These are phyloP conservation scores for Phoenix dactylifera DNA, from an alignment of 176 grass and related monocot genomes.

Conservation along the genomic window DNA sequence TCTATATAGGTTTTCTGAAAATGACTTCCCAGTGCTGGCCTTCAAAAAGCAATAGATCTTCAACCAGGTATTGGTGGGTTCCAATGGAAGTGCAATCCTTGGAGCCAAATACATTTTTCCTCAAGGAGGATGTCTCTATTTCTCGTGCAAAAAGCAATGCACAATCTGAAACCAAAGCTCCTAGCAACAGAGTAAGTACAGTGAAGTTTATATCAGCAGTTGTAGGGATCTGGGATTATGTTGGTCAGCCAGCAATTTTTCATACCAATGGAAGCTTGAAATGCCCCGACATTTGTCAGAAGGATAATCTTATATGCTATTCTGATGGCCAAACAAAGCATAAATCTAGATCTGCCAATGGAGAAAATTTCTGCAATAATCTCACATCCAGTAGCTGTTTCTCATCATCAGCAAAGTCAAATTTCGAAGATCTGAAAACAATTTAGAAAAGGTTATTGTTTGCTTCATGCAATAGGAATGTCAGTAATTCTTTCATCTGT, in stretches of 20 bases:
- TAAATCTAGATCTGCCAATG: slow-evolving; percentile 1
- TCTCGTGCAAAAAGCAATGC: slow-evolving; percentile 21
- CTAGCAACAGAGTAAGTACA: slow-evolving; percentile 42
- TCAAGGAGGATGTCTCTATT: slow-evolving; percentile 18
- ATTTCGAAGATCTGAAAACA: slow-evolving; percentile 45
- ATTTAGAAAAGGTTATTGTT: slow-evolving; percentile 43
- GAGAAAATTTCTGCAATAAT: slow-evolving; percentile 17
- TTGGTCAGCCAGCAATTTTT: slow-evolving; percentile 38
- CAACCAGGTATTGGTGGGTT: too few relatives aligned
- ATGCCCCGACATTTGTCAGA: slow-evolving; percentile 20
- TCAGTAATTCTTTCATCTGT: slow-evolving; percentile 28
- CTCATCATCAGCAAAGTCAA: slow-evolving; percentile 16
- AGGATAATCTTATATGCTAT: slow-evolving; percentile 27
- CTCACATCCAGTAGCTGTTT: slow-evolving; percentile 15
- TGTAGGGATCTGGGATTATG: slow-evolving; percentile 56
- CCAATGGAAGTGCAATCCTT: too few relatives aligned
- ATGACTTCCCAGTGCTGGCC: too few relatives aligned
- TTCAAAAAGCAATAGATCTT: too few relatives aligned
- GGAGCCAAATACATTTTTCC: slow-evolving; percentile 30
- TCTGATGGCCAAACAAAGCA: slow-evolving; percentile 26
- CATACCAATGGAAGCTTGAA: slow-evolving; percentile 28
- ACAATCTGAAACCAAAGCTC: slow-evolving; percentile 30
- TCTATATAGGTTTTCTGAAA: too few relatives aligned
- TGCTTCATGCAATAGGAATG: slow-evolving; percentile 20
- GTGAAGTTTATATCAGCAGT: slow-evolving; percentile 46